These are phyloP conservation scores for Magnaporthiopsis poae DNA, from an alignment of 2,329 filamentous ascomycete species.

Conservation along the genomic window DNA sequence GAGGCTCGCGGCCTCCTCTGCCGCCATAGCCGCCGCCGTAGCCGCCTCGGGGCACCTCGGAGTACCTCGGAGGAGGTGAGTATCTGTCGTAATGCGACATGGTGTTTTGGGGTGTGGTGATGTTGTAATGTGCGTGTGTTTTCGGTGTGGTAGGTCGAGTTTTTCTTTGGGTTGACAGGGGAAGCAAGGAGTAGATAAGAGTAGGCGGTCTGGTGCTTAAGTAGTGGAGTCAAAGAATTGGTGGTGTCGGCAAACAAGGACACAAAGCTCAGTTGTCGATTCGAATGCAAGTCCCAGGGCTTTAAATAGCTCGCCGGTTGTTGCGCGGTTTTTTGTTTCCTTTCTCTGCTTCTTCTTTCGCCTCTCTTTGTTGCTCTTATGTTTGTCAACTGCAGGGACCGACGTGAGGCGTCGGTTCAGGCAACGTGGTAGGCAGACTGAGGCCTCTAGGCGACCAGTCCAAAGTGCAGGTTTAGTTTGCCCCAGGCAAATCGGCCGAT, in stretches of 20 bases:
- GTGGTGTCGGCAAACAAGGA: neutral
- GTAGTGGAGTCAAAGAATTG: neutral
- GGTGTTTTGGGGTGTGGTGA: neutral
- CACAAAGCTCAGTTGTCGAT: neutral
- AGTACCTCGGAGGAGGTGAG: constrained; percentile 4
- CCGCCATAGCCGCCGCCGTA: neutral
- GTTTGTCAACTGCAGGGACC: neutral
- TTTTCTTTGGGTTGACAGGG: no score
- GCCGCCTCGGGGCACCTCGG: neutral
- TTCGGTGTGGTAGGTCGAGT: no score
- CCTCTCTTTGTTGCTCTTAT: neutral
- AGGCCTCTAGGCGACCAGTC: neutral
- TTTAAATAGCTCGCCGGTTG: neutral
- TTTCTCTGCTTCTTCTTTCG: neutral
- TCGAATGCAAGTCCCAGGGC: neutral
- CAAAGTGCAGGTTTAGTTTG: neutral
- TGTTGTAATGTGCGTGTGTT: neutral
- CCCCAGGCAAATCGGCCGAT: neutral
- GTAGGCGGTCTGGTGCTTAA: neutral
- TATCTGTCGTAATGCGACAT: constrained; percentile 4
- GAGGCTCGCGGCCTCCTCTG: neutral
- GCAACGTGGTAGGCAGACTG: no score
- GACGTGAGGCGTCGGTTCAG: neutral
- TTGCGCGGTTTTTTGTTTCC: neutral
- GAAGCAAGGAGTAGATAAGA: no score